phyloP scores from a whole-genome alignment of 805 yeast genomes.

The Pichia manshurica region DNA sequence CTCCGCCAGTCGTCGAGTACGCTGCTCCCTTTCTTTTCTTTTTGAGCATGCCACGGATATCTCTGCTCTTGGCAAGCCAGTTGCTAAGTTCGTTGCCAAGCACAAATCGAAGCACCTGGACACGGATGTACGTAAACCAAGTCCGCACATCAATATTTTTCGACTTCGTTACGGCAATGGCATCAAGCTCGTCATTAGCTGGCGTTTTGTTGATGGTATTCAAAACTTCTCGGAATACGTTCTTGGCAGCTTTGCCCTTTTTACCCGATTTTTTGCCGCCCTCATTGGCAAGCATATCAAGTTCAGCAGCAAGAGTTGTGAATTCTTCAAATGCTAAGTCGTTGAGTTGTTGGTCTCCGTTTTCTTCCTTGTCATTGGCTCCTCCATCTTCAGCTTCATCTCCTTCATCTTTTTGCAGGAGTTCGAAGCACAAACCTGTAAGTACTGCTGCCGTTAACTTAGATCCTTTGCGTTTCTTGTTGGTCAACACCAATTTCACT shows the following conservation, averaged over 20 bases:
- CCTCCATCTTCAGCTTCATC: slow-evolving; percentile 30
- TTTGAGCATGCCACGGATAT: slow-evolving; percentile 20
- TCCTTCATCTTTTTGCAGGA: slow-evolving; percentile 37
- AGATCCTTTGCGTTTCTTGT: slow-evolving; percentile 1
- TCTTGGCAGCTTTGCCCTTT: slow-evolving; percentile 54
- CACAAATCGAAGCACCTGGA: slow-evolving; percentile 44
- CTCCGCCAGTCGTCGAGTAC: slow-evolving; percentile 1
- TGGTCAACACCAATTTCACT: slow-evolving; percentile 27
- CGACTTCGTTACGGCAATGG: slow-evolving; percentile 39
- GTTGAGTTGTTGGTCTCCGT: slow-evolving; percentile 32
- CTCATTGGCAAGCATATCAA: slow-evolving; percentile 41
- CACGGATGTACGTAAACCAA: slow-evolving; percentile 46
- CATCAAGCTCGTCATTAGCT: slow-evolving; percentile 7
- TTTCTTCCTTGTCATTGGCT: slow-evolving; percentile 40
- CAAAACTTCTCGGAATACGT: slow-evolving; percentile 54
- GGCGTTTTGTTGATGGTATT: slow-evolving; percentile 36
- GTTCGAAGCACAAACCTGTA: slow-evolving; percentile 51
- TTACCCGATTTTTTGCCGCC: slow-evolving; percentile 56
- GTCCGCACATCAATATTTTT: slow-evolving; percentile 42
- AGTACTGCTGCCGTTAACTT: slow-evolving; percentile 47
- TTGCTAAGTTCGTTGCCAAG: slow-evolving; percentile 47
- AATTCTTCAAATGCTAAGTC: slow-evolving; percentile 3
- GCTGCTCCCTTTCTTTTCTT: slow-evolving; percentile 14
- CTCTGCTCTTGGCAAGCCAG: slow-evolving; percentile 35
- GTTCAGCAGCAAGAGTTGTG: slow-evolving; percentile 29